These are phyloP conservation scores for Erodium chrysanthum DNA, from an alignment of 441 rosid genomes.

Conservation along the genomic window DNA sequence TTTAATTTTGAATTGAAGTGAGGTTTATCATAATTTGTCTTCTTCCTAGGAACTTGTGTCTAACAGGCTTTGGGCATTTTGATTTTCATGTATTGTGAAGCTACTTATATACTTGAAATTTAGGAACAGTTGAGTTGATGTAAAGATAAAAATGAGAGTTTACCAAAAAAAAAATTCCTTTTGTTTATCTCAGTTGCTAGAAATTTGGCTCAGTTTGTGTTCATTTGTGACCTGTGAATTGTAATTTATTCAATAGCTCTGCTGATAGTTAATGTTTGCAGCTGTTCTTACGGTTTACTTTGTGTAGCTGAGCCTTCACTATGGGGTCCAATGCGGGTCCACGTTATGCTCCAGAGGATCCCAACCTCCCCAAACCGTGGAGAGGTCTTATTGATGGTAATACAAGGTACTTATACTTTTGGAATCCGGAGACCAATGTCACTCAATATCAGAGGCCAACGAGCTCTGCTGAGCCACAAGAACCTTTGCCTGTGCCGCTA, in stretches of 20 bases:
- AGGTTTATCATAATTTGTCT: neutral
- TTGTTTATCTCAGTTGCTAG: no score
- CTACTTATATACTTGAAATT: no score
- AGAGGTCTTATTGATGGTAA: conserved; percentile 74
- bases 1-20: neutral
- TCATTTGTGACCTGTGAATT: neutral
- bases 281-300: neutral
- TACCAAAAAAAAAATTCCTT: no score
- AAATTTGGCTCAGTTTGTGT: neutral
- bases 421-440: conserved; percentile 86
- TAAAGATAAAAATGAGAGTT: no score
- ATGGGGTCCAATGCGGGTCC: conserved; percentile 67
- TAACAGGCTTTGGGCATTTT: neutral
- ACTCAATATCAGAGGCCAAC: conserved; percentile 84
- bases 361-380: conserved; percentile 88
- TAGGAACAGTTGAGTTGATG: no score
- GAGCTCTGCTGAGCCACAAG: conserved; percentile 21
- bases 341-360: conserved; percentile 81
- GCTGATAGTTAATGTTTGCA: neutral
- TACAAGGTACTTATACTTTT: conserved; percentile 77
- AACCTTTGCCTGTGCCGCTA: conserved; percentile 27
- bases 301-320: conserved; percentile 10
- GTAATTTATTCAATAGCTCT: neutral
- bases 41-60: neutral
- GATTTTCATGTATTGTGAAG: neutral